phyloP scores from a whole-genome alignment of 306 rosid species.

The Dryas octopetala region DNA sequence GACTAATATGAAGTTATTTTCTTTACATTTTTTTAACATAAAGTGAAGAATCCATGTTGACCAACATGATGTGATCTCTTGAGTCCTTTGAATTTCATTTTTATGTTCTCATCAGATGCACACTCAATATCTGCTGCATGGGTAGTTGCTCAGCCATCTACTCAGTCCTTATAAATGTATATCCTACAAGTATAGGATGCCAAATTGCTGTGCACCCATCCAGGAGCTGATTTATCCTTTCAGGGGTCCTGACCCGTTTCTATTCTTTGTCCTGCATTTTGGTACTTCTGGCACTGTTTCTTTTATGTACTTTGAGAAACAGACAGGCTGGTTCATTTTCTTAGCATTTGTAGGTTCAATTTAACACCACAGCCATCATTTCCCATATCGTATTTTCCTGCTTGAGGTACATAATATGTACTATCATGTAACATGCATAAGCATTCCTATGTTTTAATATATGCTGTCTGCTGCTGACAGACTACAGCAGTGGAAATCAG shows the following conservation, averaged over 20 bases:
- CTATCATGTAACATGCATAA: neutral
- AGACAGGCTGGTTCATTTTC: too few species aligned
- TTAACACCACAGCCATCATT: too few species aligned
- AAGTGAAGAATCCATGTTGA: neutral
- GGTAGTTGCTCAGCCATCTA: neutral
- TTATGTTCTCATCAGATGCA: neutral
- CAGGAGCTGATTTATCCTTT: neutral
- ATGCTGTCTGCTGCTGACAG: too few species aligned
- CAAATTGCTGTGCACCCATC: neutral
- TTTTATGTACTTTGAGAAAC: neutral
- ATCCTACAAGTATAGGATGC: neutral
- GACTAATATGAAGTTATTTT: neutral
- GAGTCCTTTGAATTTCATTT: neutral
- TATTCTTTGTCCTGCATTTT: neutral
- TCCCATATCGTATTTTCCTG: neutral
- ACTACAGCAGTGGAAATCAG: too few species aligned
- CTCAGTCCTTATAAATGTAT: neutral
- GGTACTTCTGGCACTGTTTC: neutral
- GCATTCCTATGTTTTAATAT: neutral
- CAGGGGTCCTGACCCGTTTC: neutral
- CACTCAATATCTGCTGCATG: neutral
- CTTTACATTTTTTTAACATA: neutral
- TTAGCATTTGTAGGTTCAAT: too few species aligned
- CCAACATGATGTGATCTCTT: constrained; percentile 7
- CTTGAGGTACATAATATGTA: neutral